A percentile compares a stretch with the other conserved stretches of the same genome.
Evolutionary conservation across 805 yeast genomes (phyloP).

Genomic region (Candida nemodendra): DNA sequence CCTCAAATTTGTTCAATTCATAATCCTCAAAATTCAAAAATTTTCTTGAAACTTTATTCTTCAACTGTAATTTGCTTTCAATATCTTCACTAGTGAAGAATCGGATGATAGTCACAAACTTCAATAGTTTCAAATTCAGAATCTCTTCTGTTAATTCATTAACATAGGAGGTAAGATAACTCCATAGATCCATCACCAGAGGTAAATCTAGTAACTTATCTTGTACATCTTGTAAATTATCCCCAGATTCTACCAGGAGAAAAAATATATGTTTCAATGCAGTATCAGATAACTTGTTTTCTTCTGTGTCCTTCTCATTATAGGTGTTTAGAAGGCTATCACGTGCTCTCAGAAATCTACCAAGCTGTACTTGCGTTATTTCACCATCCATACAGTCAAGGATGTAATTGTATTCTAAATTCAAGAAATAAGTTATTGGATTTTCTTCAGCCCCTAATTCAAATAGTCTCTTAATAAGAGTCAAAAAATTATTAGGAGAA

Average conservation of each 20-base stretch:
- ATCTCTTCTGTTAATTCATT: slow-evolving; percentile 31
- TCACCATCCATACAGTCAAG: slow-evolving; percentile 38
- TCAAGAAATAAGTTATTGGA: slow-evolving; percentile 65
- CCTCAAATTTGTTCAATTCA: slow-evolving; percentile 41
- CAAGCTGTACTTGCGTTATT: slow-evolving; percentile 39
- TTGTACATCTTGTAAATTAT: slow-evolving; percentile 25
- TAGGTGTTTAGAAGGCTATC: slow-evolving; percentile 39
- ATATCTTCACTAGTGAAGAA: slow-evolving; percentile 48
- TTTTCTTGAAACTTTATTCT: slow-evolving; percentile 19
- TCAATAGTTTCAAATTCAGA: slow-evolving; percentile 39
- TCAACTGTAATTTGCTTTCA: slow-evolving; percentile 28
- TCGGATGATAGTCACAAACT: slow-evolving; percentile 55
- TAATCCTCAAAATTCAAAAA: slow-evolving; percentile 41
- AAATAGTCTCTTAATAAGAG: slow-evolving; percentile 50
- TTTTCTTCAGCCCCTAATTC: slow-evolving; percentile 62
- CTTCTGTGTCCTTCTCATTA: slow-evolving; percentile 10
- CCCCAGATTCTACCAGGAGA: slow-evolving; percentile 24
- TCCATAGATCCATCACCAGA: slow-evolving; percentile 59
- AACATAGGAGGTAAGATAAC: slow-evolving; percentile 43
- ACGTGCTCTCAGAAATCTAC: slow-evolving; percentile 40
- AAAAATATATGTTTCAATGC: slow-evolving; percentile 27
- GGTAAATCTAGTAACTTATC: slow-evolving; percentile 44
- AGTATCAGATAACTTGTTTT: slow-evolving; percentile 23
- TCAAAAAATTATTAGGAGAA: slow-evolving; percentile 32
- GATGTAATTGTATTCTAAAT: slow-evolving; percentile 45